Percentiles rank a stretch among this genome's conserved stretches.
phyloP scores from a whole-genome alignment of 2,329 filamentous ascomycete genomes.

The Diatrype stigma region DNA sequence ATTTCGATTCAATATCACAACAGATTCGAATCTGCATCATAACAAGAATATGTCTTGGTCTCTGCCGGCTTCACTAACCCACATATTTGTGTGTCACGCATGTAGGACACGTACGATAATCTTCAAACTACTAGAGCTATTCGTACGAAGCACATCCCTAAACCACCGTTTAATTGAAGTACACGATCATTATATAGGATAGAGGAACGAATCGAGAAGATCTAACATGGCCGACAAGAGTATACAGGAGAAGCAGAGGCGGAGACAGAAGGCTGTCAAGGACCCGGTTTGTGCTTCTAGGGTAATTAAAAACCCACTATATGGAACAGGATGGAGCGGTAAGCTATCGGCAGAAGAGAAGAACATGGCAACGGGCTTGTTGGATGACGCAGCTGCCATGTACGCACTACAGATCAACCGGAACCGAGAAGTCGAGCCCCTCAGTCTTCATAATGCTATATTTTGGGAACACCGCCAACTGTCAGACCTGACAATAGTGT shows the following conservation, averaged over 20 bases:
- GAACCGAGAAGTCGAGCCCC: slow-evolving; percentile 9
- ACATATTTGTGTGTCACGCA: no score
- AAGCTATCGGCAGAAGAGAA: slow-evolving; percentile 10
- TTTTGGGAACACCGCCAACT: slow-evolving; percentile 24
- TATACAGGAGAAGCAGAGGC: background rate
- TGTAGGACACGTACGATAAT: no score
- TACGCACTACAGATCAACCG: slow-evolving; percentile 16
- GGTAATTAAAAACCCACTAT: background rate
- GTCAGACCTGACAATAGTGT: slow-evolving; percentile 7
- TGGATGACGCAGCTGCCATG: slow-evolving; percentile 12
- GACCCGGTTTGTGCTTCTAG: background rate
- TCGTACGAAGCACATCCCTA: no score
- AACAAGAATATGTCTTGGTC: background rate
- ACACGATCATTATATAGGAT: no score
- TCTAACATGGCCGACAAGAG: background rate
- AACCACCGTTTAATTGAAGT: no score
- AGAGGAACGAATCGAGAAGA: no score
- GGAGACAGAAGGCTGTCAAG: background rate
- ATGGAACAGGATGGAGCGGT: slow-evolving; percentile 18
- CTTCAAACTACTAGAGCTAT: no score
- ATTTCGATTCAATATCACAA: background rate
- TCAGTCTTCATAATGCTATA: slow-evolving; percentile 15
- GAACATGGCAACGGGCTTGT: slow-evolving; percentile 4
- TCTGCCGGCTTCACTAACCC: no score
- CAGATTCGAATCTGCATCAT: background rate